Base-by-base conservation (phyloP, 75 land plant species). In the Azolla pinnata region DNA sequence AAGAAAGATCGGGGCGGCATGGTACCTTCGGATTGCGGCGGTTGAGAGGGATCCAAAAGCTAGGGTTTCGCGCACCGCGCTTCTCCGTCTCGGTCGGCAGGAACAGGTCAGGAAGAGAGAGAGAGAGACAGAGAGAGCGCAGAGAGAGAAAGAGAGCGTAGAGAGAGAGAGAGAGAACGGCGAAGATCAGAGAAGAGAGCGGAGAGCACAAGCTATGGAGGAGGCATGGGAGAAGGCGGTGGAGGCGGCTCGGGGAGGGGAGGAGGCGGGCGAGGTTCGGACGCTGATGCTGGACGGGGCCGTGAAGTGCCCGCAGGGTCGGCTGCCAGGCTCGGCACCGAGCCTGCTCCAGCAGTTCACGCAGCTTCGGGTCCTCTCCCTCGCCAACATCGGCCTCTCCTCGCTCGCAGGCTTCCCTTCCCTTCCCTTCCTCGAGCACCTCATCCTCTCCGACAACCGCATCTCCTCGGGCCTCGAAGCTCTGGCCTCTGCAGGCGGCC, bases 181-280 rank as follows among this genome's bases (percentile, higher is more conserved):
- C n/a, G n/a, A n/a, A n/a, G n/a, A n/a, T n/a, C n/a, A n/a, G n/a
- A n/a, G n/a, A n/a, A n/a, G n/a, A n/a, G n/a, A n/a, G n/a, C n/a
- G n/a, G n/a, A n/a, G n/a, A n/a, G n/a, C n/a, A n/a, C n/a, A n/a
- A n/a, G 25, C 29, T 29, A 72, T 72, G 78, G 78, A 75, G 33
- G 68, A 72, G 49, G 75, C 75, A 32, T 75, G 78, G 78, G 68
- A 65, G 59, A 44, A 59, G 30, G 78, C 78, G 17, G 75, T 75
- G 1, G 78, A 75, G 57, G 51, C 62, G 14, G 78, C 78, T 1
- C 29, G 62, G 5, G 76, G 51, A 0, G 64, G 61, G 14, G 76
- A 71, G 48, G 68, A 65, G 4, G 34, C 44, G 2, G 7, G 27
- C 0, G 61, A 44, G 23, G 59, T 44, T 0, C 31, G 52, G 44